A percentile compares a stretch with the other conserved stretches of the same genome.
These are phyloP conservation scores for Talaromyces funiculosus DNA, from an alignment of 2,329 filamentous ascomycete genomes.

Conservation along the genomic window DNA sequence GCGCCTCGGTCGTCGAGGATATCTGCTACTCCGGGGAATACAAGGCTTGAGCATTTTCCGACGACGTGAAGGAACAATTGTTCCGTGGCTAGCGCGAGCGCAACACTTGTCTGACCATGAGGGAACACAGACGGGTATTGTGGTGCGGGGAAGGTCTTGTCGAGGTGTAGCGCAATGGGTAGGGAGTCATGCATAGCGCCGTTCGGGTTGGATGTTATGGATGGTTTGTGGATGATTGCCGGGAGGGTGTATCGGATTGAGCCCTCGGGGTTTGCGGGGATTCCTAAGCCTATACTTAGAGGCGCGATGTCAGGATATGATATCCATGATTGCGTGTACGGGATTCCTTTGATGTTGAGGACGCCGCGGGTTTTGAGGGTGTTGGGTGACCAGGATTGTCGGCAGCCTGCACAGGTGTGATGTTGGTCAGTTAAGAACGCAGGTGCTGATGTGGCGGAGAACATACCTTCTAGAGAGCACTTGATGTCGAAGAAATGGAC, in stretches of 20 bases:
- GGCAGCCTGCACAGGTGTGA: constrained; percentile 23
- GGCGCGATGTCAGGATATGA: constrained; percentile 27
- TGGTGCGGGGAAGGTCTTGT: constrained; percentile 24
- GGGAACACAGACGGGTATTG: constrained; percentile 26
- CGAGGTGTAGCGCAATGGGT: constrained; percentile 28
- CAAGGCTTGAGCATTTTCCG: constrained; percentile 5
- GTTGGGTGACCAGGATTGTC: constrained; percentile 27
- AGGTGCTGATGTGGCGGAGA: background rate
- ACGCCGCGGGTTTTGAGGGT: constrained; percentile 22
- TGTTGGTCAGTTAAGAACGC: background rate
- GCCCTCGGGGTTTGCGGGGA: constrained; percentile 17
- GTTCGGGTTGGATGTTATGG: constrained; percentile 20
- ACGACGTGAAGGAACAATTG: constrained; percentile 14
- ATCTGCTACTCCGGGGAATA: constrained; percentile 22
- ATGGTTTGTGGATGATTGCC: constrained; percentile 26
- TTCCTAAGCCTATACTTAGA: constrained; percentile 20
- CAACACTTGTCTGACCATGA: constrained; percentile 29
- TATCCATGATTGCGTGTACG: constrained; percentile 24
- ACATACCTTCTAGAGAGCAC: constrained; percentile 13
- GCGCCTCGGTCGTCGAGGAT: constrained; percentile 25
- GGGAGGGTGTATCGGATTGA: constrained; percentile 27
- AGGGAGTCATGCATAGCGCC: constrained; percentile 31
- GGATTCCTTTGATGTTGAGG: constrained; percentile 25
- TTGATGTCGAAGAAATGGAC: constrained; percentile 33
- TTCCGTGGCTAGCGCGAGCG: constrained; percentile 22